phyloP scores from a whole-genome alignment of 2,329 filamentous ascomycete species.

The Epichloe scottii region DNA sequence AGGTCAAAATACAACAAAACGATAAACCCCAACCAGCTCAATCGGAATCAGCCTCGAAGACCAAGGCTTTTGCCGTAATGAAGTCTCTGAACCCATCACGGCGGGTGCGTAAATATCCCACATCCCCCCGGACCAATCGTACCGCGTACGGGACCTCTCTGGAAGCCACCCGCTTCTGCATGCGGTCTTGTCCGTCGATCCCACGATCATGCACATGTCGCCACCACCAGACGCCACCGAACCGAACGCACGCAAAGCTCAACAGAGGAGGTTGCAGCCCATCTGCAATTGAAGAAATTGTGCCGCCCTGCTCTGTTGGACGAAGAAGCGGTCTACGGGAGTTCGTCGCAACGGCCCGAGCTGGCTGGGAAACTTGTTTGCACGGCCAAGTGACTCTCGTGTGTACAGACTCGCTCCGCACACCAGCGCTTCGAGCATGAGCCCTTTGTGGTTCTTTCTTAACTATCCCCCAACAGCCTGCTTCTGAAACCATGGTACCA shows the following conservation, averaged over 20 bases:
- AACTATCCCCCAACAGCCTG: too few relatives aligned
- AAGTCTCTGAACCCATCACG: neutral
- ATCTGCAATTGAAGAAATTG: neutral
- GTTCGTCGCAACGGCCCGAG: neutral
- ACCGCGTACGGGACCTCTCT: neutral
- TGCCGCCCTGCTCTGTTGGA: too few relatives aligned
- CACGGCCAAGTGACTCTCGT: neutral
- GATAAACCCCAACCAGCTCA: neutral
- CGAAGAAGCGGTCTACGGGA: slow-evolving; percentile 2
- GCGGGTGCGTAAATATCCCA: neutral
- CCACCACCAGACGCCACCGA: neutral
- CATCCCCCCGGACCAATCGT: neutral
- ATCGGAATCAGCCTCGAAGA: neutral
- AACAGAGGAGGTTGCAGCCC: neutral
- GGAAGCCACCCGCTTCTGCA: neutral
- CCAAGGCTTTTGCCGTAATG: neutral
- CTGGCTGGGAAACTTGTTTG: neutral
- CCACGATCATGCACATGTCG: slow-evolving; percentile 1
- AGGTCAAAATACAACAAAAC: neutral
- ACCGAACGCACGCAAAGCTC: neutral
- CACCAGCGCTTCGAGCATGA: neutral
- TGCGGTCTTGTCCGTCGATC: neutral
- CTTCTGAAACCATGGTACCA: neutral
- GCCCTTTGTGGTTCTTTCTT: neutral
- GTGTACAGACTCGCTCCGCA: too few relatives aligned